phyloP scores from a whole-genome alignment of 768 basidiomycete species.

The Trametes elegans region DNA sequence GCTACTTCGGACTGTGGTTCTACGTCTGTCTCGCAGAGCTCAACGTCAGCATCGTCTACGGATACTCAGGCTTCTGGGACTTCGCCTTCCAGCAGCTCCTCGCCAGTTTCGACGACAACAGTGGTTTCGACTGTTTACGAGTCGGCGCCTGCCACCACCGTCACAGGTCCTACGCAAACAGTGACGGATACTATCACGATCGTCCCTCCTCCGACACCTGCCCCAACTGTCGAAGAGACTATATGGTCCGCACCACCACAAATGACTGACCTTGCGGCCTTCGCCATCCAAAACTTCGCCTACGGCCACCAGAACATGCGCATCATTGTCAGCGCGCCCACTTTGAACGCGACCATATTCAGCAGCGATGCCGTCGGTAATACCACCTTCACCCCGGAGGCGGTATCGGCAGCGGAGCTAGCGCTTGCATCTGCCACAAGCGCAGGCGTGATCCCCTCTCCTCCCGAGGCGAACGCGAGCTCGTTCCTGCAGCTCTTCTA shows the following conservation, averaged over 20 bases:
- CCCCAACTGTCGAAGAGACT: conserved; percentile 12
- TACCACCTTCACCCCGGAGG: not conserved
- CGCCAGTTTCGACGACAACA: not conserved
- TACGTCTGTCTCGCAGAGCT: not conserved
- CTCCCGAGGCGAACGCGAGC: conserved; percentile 28
- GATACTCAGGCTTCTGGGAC: not conserved
- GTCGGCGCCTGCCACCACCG: conserved; percentile 22
- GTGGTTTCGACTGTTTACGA: conserved; percentile 13
- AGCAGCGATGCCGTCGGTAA: not conserved
- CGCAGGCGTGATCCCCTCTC: conserved; percentile 14
- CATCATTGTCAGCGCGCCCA: conserved; percentile 43
- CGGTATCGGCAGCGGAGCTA: conserved; percentile 10
- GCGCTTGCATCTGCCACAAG: conserved; percentile 10
- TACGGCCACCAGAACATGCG: conserved; percentile 54
- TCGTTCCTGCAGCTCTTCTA: conserved; percentile 63
- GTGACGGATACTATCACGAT: conserved; percentile 23
- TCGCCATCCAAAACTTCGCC: conserved; percentile 57
- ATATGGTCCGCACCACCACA: conserved; percentile 52
- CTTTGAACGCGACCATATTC: conserved; percentile 21
- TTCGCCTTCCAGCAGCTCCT: not conserved
- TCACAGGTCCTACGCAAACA: conserved; percentile 17
- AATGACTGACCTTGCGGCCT: conserved; percentile 58
- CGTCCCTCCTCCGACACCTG: conserved; percentile 16
- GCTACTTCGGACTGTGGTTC: not conserved
- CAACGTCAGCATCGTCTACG: not conserved